Evolutionary conservation across 345 rosid genomes (phyloP).

Genomic region (Boechera retrofracta): DNA sequence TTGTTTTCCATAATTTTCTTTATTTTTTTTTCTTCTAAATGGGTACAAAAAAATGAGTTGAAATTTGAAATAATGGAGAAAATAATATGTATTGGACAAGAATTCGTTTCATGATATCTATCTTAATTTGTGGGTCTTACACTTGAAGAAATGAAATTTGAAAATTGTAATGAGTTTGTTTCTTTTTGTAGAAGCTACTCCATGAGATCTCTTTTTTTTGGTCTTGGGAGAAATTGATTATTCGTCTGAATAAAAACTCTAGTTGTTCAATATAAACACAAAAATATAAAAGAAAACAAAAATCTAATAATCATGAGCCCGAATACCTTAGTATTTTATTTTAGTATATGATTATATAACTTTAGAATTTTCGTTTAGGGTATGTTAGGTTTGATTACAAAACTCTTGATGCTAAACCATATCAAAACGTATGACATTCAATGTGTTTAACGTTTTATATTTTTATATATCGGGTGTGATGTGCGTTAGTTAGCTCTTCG

Average conservation of each 20-base stretch:
- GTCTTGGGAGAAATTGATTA: constrained; percentile 13
- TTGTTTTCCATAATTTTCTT: neutral
- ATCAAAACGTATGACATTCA: neutral
- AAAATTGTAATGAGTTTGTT: constrained; percentile 24
- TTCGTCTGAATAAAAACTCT: constrained; percentile 18
- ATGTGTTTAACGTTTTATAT: constrained; percentile 2
- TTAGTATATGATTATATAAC: neutral
- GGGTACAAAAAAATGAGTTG: neutral
- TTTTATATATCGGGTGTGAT: neutral
- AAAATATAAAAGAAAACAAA: neutral
- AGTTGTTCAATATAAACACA: constrained; percentile 23
- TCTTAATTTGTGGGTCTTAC: constrained; percentile 23
- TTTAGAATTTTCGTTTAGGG: neutral
- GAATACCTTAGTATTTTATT: constrained; percentile 8
- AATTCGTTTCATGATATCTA: constrained; percentile 24
- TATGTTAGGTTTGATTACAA: constrained; percentile 19
- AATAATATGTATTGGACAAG: constrained; percentile 17
- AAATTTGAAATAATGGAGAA: constrained; percentile 18
- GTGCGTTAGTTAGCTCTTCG: neutral
- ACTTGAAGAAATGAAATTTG: constrained; percentile 12
- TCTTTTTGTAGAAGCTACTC: constrained; percentile 33
- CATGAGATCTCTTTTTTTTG: constrained; percentile 8
- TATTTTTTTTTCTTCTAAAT: neutral
- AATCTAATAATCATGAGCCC: constrained; percentile 11
- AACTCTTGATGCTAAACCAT: neutral